Evolutionary conservation across 2,329 filamentous ascomycete genomes (phyloP), one percentile per base, ranked within the genome.

Genomic region (Trichoderma sp.): DNA sequence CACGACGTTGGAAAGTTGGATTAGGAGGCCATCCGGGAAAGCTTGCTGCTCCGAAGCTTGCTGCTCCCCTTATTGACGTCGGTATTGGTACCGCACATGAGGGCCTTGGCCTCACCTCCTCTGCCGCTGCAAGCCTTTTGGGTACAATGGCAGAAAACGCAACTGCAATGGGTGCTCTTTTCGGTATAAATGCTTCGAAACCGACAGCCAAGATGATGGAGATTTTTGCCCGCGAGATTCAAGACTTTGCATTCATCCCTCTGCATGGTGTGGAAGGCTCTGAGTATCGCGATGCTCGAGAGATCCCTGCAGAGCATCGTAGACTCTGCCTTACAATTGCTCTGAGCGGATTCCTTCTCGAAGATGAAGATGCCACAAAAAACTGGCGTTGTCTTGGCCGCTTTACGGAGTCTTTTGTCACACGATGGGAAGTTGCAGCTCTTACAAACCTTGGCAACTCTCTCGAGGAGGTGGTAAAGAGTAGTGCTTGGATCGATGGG

Each of bases 161-260:
- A 6, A 88, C 96, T 17, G 85, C 94, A 55, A 91, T 97, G 34
- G 95, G 95, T 17, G 90, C 92, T 47, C 84, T 98, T 50, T 98
- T 98, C 77, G 96, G 96, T 9, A 93, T 96, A n/a, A 97, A 97
- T 78, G 93, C 93, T 57, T 90, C 91, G 1, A 89, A 91, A 43
- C 95, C 97, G 86, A 93, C 92, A 0, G 90, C 91, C 67, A 91
- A 94, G 79, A 93, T 95, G 86, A 92, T 98, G 86, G 93, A 97
- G 74, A 86, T 91, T n/a, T 97, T 97, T 79, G 88, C 92, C 12
- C 90, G 90, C 75, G 94, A 97, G 74, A 91, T 98, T 17, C 90
- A 93, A 76, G 95, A 98, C 78, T 97, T 98, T 80, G 93, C 90
- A 0, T 93, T 98, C 76, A 82, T 97, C 12, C 93, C 94, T 0